These are phyloP conservation scores for Dalbergia oliveri DNA, from an alignment of 306 rosid genomes.

Conservation along the genomic window DNA sequence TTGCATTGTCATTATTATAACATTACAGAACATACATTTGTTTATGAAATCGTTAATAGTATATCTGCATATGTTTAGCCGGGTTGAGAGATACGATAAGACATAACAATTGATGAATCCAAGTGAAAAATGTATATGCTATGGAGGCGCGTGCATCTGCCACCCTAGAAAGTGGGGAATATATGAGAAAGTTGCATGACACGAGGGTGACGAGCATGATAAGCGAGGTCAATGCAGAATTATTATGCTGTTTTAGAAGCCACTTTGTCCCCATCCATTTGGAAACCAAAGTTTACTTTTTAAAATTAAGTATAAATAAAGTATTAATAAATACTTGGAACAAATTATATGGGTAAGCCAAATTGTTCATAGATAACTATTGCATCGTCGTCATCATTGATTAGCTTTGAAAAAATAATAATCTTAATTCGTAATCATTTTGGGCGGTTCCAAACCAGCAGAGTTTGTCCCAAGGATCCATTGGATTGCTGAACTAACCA, in stretches of 20 bases:
- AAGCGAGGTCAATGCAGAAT: conserved; percentile 51
- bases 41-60: background rate
- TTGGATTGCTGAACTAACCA: conserved; percentile 56
- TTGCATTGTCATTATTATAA: background rate
- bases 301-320: background rate
- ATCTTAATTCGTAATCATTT: conserved; percentile 28
- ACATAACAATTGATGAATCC: background rate
- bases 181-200: conserved; percentile 45
- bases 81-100: background rate
- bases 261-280: conserved; percentile 58
- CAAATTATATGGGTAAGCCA: conserved; percentile 34
- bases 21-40: background rate
- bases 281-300: conserved; percentile 28
- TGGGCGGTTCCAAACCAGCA: conserved; percentile 66
- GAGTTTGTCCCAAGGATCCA: conserved; percentile 33
- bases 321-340: background rate
- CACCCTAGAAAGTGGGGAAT: conserved; percentile 45
- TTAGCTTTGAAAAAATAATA: background rate
- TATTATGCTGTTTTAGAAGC: conserved; percentile 40
- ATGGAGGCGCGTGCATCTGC: conserved; percentile 44
- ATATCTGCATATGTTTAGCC: background rate
- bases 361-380: conserved; percentile 9
- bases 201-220: conserved; percentile 48
- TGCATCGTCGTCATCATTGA: conserved; percentile 28
- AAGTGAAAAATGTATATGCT: background rate